A percentile compares a stretch with the other conserved stretches of the same genome.
Evolutionary conservation across 1,284 basidiomycete species (phyloP).

Genomic region (Puccinia novopanici): DNA sequence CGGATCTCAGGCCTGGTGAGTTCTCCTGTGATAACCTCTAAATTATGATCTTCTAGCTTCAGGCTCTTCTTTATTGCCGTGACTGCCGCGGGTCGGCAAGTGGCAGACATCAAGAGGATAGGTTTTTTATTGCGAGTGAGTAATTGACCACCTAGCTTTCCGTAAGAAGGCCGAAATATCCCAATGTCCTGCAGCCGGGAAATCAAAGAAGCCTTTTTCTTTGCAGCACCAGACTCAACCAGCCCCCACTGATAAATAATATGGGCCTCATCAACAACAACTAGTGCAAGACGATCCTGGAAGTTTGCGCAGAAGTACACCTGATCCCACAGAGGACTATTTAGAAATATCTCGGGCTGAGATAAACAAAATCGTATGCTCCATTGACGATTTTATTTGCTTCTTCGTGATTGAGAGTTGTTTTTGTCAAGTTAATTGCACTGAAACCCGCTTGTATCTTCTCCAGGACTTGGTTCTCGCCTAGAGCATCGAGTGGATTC

Average conservation of each 20-base stretch:
- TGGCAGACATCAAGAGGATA: no score
- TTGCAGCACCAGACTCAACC: neutral
- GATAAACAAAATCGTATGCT: neutral
- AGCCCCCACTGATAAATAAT: no score
- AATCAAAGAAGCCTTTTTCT: neutral
- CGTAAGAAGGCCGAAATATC: no score
- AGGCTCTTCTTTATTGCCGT: slow-evolving; percentile 10
- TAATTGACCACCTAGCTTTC: no score
- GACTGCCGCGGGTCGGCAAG: neutral
- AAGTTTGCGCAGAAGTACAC: slow-evolving; percentile 1
- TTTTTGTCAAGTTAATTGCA: slow-evolving; percentile 6
- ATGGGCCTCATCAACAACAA: no score
- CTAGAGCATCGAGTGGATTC: slow-evolving; percentile 1
- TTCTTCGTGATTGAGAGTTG: neutral
- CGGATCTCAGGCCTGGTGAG: slow-evolving; percentile 1
- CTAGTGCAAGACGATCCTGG: no score
- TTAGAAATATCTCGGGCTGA: slow-evolving; percentile 10
- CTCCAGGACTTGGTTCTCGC: neutral
- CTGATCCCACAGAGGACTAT: neutral
- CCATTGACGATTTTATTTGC: neutral
- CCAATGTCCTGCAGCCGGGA: neutral
- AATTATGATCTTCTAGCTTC: neutral
- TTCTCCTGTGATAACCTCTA: neutral
- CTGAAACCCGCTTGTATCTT: neutral
- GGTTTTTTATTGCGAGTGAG: neutral